phyloP scores from a whole-genome alignment of 225 moss, liverwort and hornwort species.

The Straminergon stramineum region DNA sequence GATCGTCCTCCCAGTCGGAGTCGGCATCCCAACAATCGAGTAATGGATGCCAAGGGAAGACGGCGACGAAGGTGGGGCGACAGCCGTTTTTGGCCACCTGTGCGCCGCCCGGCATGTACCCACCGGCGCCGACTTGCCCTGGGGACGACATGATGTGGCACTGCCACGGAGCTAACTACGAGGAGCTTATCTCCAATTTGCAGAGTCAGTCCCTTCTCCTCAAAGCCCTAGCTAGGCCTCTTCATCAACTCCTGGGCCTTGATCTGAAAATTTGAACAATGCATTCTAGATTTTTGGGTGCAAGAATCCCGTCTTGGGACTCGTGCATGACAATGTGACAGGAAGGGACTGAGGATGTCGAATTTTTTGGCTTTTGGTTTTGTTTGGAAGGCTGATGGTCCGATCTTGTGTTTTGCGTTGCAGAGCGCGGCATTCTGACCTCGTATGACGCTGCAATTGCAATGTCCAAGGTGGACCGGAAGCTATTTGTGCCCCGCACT shows the following conservation, averaged over 20 bases:
- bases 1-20: slow-evolving; percentile 20
- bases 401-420: not conserved
- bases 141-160: slow-evolving; percentile 89
- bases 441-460: slow-evolving; percentile 67
- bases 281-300: not conserved
- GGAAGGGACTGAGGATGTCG: not conserved
- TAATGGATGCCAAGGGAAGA: slow-evolving; percentile 3
- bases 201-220: slow-evolving; percentile 41
- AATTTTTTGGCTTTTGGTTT: not conserved
- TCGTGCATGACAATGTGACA: not conserved
- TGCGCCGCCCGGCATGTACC: slow-evolving; percentile 40
- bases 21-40: not conserved
- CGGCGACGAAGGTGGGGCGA: slow-evolving; percentile 4
- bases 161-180: slow-evolving; percentile 82
- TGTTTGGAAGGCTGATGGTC: not conserved
- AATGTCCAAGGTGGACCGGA: slow-evolving; percentile 85
- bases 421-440: slow-evolving; percentile 73
- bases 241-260: not conserved
- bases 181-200: slow-evolving; percentile 80
- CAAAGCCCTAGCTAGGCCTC: not conserved
- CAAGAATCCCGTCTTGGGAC: not conserved
- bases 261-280: not conserved
- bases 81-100: slow-evolving; percentile 19
- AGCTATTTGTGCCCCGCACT: slow-evolving; percentile 64
- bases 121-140: slow-evolving; percentile 37